Evolutionary conservation across 1,139 yeast species (phyloP).

Genomic region (Blastobotrys malaysiensis): DNA sequence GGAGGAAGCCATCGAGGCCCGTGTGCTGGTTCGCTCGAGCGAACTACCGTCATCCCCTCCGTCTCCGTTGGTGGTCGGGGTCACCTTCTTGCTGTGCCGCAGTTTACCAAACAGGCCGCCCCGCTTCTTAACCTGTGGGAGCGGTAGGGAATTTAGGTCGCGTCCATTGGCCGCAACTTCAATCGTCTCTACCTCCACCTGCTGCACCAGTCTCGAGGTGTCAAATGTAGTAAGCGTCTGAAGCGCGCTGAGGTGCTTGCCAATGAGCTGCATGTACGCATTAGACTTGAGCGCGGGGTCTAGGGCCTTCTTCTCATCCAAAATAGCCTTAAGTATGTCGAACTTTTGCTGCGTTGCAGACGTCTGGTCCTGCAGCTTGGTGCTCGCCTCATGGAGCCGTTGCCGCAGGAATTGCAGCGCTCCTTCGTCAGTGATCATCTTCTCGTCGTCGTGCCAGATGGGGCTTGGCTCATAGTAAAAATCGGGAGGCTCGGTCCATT

Average conservation of each 20-base stretch:
- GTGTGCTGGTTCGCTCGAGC: conserved; percentile 4
- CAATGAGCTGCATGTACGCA: conserved; percentile 44
- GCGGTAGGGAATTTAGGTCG: conserved; percentile 33
- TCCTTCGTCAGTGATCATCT: conserved; percentile 54
- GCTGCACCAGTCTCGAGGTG: conserved; percentile 62
- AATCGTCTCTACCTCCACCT: conserved; percentile 86
- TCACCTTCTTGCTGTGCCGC: conserved; percentile 5
- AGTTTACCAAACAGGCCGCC: conserved; percentile 25
- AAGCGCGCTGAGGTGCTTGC: conserved; percentile 50
- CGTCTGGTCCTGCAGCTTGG: conserved; percentile 23
- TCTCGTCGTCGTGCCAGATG: conserved; percentile 96
- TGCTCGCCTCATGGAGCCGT: conserved; percentile 41
- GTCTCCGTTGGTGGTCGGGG: conserved; percentile 7
- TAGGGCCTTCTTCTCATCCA: conserved; percentile 22
- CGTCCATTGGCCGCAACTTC: conserved; percentile 77
- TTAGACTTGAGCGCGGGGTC: conserved; percentile 23
- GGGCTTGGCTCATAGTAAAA: conserved; percentile 81
- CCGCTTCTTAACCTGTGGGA: conserved; percentile 28
- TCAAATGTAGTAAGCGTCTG: conserved; percentile 69
- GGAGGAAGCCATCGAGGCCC: conserved; percentile 6
- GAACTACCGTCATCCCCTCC: conserved; percentile 1
- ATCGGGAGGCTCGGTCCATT: conserved; percentile 85
- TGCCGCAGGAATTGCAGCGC: conserved; percentile 65
- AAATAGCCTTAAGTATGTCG: conserved; percentile 26
- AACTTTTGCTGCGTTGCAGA: conserved; percentile 31